Base-by-base conservation (phyloP, 495 filamentous ascomycete species). In the Talaromyces borbonicus region DNA sequence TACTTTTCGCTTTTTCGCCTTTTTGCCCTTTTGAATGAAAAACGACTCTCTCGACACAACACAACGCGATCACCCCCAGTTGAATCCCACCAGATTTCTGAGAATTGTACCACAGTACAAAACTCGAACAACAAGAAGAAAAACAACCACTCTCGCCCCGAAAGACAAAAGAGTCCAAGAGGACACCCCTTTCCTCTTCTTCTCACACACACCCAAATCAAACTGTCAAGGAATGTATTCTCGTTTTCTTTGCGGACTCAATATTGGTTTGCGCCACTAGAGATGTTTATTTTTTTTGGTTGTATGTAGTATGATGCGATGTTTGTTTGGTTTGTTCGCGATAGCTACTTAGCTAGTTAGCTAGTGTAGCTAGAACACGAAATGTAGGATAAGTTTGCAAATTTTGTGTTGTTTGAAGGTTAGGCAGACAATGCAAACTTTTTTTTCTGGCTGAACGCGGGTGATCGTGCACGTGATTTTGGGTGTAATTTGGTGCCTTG, bases 391-490 rank as follows among this genome's bases (percentile, higher is more conserved):
- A n/a, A n/a, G n/a, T n/a, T n/a, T n/a, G n/a, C n/a, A n/a, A 24
- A 6, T 31, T 66, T 71, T 71, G 67, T 47, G 60, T 56, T 52
- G 68, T 72, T 72, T 72, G 68, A 68, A 69, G 55, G 48, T 56
- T 52, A 42, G 56, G 51, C 66, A 72, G 65, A 72, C 68, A 68
- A 48, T 72, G 68, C 68, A 72, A 72, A 69, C 35, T 38, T 20
- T 23, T n/a, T n/a, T n/a, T n/a, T n/a, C n/a, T n/a, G n/a, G 35
- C 11, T 7, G 26, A 22, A 38, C 35, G 8, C 18, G 33, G 33
- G 8, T 18, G 20, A 9, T 8, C 4, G 2, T 0, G n/a, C 35
- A 38, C 35, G 16, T 38, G 35, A 22, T 4, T n/a, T n/a, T n/a
- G n/a, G n/a, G n/a, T n/a, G n/a, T n/a, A n/a, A n/a, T n/a, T n/a